Evolutionary conservation across 805 yeast species (phyloP), one percentile per base, ranked within the genome.

Genomic region (Kuraishia hungarica): DNA sequence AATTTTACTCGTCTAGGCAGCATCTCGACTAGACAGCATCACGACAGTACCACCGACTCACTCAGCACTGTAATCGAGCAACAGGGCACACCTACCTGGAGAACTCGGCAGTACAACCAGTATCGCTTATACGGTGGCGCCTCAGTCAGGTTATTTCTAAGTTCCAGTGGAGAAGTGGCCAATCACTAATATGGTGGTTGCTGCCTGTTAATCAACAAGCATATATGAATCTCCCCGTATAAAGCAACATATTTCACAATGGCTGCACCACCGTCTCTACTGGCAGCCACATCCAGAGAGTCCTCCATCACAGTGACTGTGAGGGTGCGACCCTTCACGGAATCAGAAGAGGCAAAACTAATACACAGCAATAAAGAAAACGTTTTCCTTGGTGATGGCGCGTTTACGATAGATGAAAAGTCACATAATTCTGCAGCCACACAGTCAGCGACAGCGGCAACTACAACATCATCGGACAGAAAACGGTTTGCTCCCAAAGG

Each of bases 281-380:
- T 21, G 22, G 24, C 24, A 47, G 21, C 50, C 39, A 19, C 53
- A 7, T 54, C 62, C 8, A 60, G 57, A 53, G 76, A 82, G 63
- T 83, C 92, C 1, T 84, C 92, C 0, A 85, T 87, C 50, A 77
- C 81, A 2, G 94, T 87, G 13, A 86, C 89, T 1, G 92, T 90
- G 1, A 73, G 97, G 50, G 91, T 90, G 7, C 74, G 97, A 55
- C 97, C 97, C 1, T 89, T 90, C 71, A 88, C 93, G 0, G 61
- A 64, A 1, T 55, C 65, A 0, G 96, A 90, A 68, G 62, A 66
- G n/a, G 62, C 72, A 19, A 79, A 75, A 53, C 69, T 85, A 47
- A 71, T 79, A 17, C 48, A 43, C 54, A 1, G 53, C 48, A 54
- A 57, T 53, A 29, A 59, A 50, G 49, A 60, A 52, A 39, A 53